Conservation (phyloP, 179 eudicot genomes). For the Corrigiola litoralis region DNA sequence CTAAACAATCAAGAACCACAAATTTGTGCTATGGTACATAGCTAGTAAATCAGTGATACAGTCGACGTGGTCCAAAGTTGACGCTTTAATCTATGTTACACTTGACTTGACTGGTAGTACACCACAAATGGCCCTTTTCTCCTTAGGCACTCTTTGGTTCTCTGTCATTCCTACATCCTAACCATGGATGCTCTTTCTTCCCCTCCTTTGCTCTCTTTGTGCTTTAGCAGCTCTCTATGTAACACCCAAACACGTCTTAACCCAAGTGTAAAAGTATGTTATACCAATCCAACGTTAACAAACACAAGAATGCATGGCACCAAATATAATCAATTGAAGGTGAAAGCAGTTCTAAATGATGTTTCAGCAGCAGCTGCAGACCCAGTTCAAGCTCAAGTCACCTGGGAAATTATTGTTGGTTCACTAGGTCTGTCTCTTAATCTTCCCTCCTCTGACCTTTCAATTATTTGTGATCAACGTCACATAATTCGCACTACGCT, state of each 20-base stretch:
- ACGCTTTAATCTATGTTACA: background rate
- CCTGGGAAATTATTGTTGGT: conserved; percentile 36
- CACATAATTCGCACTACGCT: too few species aligned
- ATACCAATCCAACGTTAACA: background rate
- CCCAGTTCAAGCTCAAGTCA: conserved; percentile 26
- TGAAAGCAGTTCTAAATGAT: conserved; percentile 6
- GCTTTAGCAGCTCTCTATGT: background rate
- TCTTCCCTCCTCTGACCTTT: background rate
- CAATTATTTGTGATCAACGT: background rate
- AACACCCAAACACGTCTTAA: conserved; percentile 10
- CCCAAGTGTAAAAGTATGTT: background rate
- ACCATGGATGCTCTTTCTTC: conserved; percentile 14
- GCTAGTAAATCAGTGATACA: background rate
- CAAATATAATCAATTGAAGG: conserved; percentile 2
- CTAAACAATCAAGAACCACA: conserved; percentile 18
- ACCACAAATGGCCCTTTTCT: background rate
- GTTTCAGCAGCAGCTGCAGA: conserved; percentile 7
- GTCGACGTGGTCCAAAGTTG: conserved; percentile 15
- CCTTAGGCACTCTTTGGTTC: conserved; percentile 5
- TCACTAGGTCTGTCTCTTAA: conserved; percentile 18
- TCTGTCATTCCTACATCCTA: background rate
- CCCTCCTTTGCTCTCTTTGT: background rate
- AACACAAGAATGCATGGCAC: background rate
- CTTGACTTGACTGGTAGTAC: too few species aligned
- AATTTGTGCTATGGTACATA: background rate